Evolutionary conservation across 108 stramenopile genomes (phyloP), one percentile per base, ranked within the genome.

Genomic region (Cyclotella sp.): DNA sequence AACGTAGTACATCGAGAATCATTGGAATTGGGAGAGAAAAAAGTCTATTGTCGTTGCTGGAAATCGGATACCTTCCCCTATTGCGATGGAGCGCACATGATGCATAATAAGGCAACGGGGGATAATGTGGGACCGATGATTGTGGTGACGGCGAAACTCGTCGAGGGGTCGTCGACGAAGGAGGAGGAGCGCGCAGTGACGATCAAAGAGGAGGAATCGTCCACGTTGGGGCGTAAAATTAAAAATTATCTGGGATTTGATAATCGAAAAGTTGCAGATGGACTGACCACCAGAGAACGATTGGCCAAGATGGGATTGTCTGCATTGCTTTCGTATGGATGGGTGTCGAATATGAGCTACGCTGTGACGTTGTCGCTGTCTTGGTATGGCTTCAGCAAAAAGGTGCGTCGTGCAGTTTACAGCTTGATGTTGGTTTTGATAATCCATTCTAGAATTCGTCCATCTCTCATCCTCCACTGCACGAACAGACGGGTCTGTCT

Each of bases 41-140:
- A 80, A 11, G 92, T 90, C 27, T 91, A 86, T 60, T 90, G 88
- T 76, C 76, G 93, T 16, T 95, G 94, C 81, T 93, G 94, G 96
- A 77, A 91, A 66, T 89, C 88, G 24, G 90, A 66, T 29, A 92
- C 88, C 7, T 95, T 91, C 55, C 94, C 94, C 14, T 52, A 86
- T 18, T 95, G 94, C 39, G 90, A 95, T 84, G 94, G 92, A 24
- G 49, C 40, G 30, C 94, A 95, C 70, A 63, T 79, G 66, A 62
- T 77, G 26, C 94, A 95, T 84, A 95, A 95, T 70, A 65, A 89
- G 53, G 90, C 63, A 14, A 89, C 84, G 11, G 92, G 90, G 2
- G 94, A 95, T 77, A 95, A 95, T 81, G 87, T 95, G 22, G 96
- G 96, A 42, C 96, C 96, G 15, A 72, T 96, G 53, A 93, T 96